Base-by-base conservation (phyloP, 768 basidiomycete genomes). In the Piloderma croceum region DNA sequence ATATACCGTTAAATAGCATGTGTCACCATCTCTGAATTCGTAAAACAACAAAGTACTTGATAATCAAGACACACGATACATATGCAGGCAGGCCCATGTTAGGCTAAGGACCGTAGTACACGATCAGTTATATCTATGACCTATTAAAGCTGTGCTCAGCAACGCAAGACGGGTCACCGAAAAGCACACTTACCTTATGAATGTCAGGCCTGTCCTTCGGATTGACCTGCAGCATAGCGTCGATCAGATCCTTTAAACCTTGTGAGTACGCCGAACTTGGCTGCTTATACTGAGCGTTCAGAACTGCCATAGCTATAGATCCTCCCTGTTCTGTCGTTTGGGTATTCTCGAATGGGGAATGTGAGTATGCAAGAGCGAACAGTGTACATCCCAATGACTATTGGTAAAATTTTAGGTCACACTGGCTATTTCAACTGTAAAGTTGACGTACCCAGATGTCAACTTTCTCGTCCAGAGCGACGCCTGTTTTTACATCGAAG, bases 261-360 rank as follows among this genome's bases (percentile, higher is more conserved):
- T 90, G 79, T 11, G 88, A 89, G 60, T 93, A 96, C n/a, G 75
- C 78, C 3, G 85, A 87, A 39, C 65, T 69, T 1, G 92, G 92
- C 52, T 97, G 91, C 51, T 83, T 83, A 64, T 93, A 99, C 50
- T 88, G 82, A 1, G 91, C 94, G 49, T 88, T 91, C 45, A 92
- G 68, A 36, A 96, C 94, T 1, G 94, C 92, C 93, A 99, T 94
- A 2, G 93, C 93, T 54, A 98, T 91, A 33, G 90, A 93, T 10
- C 90, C 90, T 24, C 94, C 94, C 58, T 96, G 93, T 51, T 91
- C 89, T 3, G 86, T 90, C 5, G 86, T 89, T 60, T 89, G 88
- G 1, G 73, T 78, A 46, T 85, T 93, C 66, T 99, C 94, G 53
- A 99, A 99, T 0, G 94, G 94, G 3, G 94, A 97, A 56, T 91